Conservation (phyloP, 2,329 filamentous ascomycete species). For the Corinectria fuckeliana region DNA sequence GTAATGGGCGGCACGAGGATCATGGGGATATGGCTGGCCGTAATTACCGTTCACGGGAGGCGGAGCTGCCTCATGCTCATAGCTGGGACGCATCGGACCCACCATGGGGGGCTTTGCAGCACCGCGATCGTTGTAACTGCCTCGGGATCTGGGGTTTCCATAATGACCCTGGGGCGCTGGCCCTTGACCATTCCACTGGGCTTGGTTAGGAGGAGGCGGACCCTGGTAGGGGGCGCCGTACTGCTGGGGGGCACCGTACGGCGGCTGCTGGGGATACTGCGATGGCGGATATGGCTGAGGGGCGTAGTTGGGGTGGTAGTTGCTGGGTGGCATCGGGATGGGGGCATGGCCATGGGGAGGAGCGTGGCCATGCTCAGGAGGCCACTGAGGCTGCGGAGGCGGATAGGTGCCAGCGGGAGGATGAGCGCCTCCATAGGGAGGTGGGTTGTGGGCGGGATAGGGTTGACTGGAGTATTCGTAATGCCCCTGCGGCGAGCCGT, state of each 20-base stretch:
- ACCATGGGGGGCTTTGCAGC: conserved; percentile 43
- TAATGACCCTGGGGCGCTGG: conserved; percentile 47
- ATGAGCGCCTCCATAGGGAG: conserved; percentile 44
- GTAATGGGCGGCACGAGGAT: conserved; percentile 46
- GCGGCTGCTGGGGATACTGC: conserved; percentile 52
- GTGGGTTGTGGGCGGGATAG: conserved; percentile 42
- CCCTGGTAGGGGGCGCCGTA: conserved; percentile 47
- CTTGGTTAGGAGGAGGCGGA: conserved; percentile 44
- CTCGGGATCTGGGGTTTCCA: conserved; percentile 48
- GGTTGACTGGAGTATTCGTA: conserved; percentile 54
- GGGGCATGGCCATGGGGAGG: conserved; percentile 54
- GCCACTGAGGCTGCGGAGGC: conserved; percentile 50
- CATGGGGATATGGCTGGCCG: conserved; percentile 48
- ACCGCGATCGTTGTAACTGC: conserved; percentile 55
- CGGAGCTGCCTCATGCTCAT: conserved; percentile 43
- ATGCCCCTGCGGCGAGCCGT: conserved; percentile 44
- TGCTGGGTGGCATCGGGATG: conserved; percentile 57
- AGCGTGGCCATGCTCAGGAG: conserved; percentile 48
- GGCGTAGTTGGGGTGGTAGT: conserved; percentile 66
- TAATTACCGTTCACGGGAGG: conserved; percentile 47
- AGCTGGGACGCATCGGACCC: conserved; percentile 44
- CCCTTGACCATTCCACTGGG: conserved; percentile 45
- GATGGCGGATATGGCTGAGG: conserved; percentile 57
- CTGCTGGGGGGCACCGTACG: conserved; percentile 50
- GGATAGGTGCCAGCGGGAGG: conserved; percentile 47